Conservation (phyloP, 345 rosid genomes). For the Firmiana major region DNA sequence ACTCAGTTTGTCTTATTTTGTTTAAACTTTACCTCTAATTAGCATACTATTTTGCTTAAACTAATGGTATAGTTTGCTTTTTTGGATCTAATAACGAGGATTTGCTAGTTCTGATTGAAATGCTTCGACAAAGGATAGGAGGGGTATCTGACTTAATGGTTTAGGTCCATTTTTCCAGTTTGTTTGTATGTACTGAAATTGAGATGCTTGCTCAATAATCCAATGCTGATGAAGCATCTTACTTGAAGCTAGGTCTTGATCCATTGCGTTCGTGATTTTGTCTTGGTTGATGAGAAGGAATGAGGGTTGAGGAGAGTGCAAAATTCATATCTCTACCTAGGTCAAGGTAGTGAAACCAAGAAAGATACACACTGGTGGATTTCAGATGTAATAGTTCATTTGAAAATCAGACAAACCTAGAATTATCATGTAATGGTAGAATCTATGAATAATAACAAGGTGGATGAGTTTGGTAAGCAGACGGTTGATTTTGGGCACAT, state of each 20-base stretch:
- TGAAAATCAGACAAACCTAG: not conserved
- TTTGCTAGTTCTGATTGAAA: not conserved
- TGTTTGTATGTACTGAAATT: not conserved
- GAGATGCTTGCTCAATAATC: not conserved
- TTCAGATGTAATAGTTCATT: not conserved
- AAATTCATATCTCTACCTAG: not conserved
- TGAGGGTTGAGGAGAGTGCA: not conserved
- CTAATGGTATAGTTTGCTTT: not conserved
- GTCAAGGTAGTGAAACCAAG: conserved; percentile 8
- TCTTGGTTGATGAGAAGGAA: conserved; percentile 8
- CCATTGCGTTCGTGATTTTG: conserved; percentile 3
- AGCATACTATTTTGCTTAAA: not conserved
- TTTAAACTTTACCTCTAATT: not conserved
- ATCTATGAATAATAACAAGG: not conserved
- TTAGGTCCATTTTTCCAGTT: not conserved
- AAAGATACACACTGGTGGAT: not conserved
- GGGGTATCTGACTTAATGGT: not conserved
- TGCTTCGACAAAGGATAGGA: not conserved
- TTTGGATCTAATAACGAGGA: not conserved
- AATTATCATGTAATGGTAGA: not conserved
- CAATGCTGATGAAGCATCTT: not conserved
- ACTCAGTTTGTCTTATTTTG: not conserved
- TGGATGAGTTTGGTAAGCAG: not conserved
- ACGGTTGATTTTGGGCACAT: not conserved
- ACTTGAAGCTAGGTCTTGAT: not conserved